Percentiles rank a stretch among this genome's conserved stretches.
phyloP scores from a whole-genome alignment of 805 yeast species.

The Candida suzukii region DNA sequence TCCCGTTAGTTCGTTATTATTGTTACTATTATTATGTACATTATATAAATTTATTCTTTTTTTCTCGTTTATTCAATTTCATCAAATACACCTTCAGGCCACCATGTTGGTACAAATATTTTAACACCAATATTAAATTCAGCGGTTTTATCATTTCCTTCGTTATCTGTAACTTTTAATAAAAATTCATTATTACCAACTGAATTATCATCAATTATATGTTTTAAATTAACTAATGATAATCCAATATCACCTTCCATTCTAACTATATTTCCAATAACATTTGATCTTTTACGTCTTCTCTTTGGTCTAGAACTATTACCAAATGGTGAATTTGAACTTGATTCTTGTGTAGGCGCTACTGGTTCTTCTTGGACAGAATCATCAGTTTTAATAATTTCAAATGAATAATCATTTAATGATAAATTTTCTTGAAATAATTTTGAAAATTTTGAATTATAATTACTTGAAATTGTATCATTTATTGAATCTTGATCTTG shows the following conservation, averaged over 20 bases:
- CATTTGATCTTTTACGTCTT: slow-evolving; percentile 28
- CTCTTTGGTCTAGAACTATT: slow-evolving; percentile 15
- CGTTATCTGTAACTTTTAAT: slow-evolving; percentile 6
- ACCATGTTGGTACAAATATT: slow-evolving; percentile 65
- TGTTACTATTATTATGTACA: background rate
- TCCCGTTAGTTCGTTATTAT: too few species aligned
- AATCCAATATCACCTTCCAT: slow-evolving; percentile 57
- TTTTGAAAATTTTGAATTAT: slow-evolving; percentile 1
- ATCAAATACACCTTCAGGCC: slow-evolving; percentile 43
- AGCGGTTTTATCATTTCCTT: slow-evolving; percentile 3
- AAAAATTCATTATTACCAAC: slow-evolving; percentile 16
- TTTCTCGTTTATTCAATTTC: slow-evolving; percentile 5
- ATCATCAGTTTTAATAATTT: slow-evolving; percentile 7
- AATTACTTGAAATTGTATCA: slow-evolving; percentile 2
- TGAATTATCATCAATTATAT: slow-evolving; percentile 17
- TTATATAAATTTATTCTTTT: background rate
- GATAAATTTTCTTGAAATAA: background rate
- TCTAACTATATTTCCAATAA: slow-evolving; percentile 57
- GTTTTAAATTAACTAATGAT: slow-evolving; percentile 43
- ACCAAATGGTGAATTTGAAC: slow-evolving; percentile 41
- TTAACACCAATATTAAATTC: slow-evolving; percentile 34
- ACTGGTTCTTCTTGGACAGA: background rate
- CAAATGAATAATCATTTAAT: slow-evolving; percentile 9
- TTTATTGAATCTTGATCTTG: slow-evolving; percentile 2
- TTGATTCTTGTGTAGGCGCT: slow-evolving; percentile 1